These are phyloP conservation scores for Salix arbutifolia DNA, from an alignment of 345 rosid species.

Conservation along the genomic window DNA sequence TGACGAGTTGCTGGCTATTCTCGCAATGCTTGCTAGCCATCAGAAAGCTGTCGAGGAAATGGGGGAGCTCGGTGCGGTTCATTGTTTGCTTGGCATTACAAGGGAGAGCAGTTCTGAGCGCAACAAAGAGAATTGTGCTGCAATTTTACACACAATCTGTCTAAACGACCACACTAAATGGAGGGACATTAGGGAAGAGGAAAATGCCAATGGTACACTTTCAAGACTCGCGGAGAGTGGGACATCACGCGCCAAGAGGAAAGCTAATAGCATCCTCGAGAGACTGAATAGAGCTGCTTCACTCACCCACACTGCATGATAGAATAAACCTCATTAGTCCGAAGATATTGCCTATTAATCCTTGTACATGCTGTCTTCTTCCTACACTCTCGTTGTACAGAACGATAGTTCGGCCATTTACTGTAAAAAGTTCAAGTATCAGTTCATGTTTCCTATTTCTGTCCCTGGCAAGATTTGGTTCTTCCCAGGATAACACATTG, in stretches of 20 bases:
- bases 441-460: not conserved
- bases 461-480: constrained; percentile 15
- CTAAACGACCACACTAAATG: constrained; percentile 19
- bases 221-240: constrained; percentile 35
- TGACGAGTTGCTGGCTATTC: constrained; percentile 42
- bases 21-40: constrained; percentile 40
- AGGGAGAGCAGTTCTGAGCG: constrained; percentile 29
- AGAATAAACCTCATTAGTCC: not conserved
- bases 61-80: constrained; percentile 36
- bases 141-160: constrained; percentile 38
- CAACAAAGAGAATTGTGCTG: constrained; percentile 49
- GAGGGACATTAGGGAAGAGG: constrained; percentile 32
- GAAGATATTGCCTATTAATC: not conserved
- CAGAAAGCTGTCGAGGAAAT: constrained; percentile 37
- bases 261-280: constrained; percentile 43
- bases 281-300: constrained; percentile 23
- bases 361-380: constrained; percentile 7
- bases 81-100: constrained; percentile 39
- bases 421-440: constrained; percentile 5
- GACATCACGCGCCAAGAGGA: constrained; percentile 51
- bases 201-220: constrained; percentile 36
- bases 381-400: constrained; percentile 5
- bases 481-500: constrained; percentile 8
- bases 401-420: constrained; percentile 7
- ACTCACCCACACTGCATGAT: constrained; percentile 18